phyloP scores from a whole-genome alignment of 2,329 filamentous ascomycete species.

The Penicillium sp. region DNA sequence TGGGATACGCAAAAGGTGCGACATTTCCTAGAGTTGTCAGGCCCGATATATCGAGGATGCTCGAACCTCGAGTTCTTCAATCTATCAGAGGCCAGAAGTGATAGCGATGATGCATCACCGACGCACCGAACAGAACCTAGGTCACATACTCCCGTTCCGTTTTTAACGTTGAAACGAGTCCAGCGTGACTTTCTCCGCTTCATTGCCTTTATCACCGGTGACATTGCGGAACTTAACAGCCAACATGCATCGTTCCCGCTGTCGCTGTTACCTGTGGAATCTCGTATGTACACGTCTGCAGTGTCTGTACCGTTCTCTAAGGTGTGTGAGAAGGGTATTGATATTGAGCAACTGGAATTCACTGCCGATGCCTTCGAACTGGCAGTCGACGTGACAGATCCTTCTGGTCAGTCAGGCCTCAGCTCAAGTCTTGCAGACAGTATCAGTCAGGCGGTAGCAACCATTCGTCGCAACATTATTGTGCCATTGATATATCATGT shows the following conservation, averaged over 20 bases:
- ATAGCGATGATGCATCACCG: conserved; percentile 24
- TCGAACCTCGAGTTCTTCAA: conserved; percentile 78
- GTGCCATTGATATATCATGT: conserved; percentile 58
- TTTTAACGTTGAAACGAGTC: conserved; percentile 64
- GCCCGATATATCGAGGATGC: conserved; percentile 59
- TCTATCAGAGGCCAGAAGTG: conserved; percentile 55
- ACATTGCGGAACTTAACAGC: conserved; percentile 28
- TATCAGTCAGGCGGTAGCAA: conserved; percentile 58
- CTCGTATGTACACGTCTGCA: conserved; percentile 64
- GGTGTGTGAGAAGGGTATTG: conserved; percentile 52
- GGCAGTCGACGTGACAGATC: conserved; percentile 44
- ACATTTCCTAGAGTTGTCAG: conserved; percentile 53
- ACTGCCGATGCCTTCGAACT: conserved; percentile 67
- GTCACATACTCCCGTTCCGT: conserved; percentile 51
- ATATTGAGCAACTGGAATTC: conserved; percentile 64
- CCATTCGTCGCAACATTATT: conserved; percentile 62
- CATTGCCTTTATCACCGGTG: conserved; percentile 56
- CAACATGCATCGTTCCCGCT: conserved; percentile 56
- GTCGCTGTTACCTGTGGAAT: conserved; percentile 58
- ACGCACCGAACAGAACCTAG: conserved; percentile 35
- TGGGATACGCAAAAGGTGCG: conserved; percentile 55
- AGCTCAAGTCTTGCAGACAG: conserved; percentile 42
- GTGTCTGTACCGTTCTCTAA: conserved; percentile 60
- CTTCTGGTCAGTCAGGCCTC: conserved; percentile 30
- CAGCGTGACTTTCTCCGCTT: conserved; percentile 70